phyloP scores from a whole-genome alignment of 1,139 yeast genomes.

The Yamadazyma conglobata region DNA sequence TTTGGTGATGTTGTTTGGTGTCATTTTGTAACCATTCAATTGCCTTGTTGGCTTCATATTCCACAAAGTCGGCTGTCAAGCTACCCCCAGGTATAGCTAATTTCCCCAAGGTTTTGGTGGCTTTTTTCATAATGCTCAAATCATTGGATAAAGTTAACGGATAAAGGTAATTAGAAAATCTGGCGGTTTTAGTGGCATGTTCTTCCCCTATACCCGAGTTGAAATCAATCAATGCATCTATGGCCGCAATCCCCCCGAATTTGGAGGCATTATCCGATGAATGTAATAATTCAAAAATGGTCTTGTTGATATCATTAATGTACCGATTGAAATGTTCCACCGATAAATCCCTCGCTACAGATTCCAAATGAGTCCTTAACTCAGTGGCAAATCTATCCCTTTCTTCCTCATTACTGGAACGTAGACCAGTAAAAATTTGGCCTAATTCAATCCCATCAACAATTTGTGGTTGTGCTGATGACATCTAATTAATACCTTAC shows the following conservation, averaged over 20 bases:
- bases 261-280: conserved; percentile 61
- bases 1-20: conserved; percentile 70
- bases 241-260: conserved; percentile 88
- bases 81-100: conserved; percentile 88
- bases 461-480: conserved; percentile 34
- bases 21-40: conserved; percentile 84
- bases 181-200: conserved; percentile 82
- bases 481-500: no score
- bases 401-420: conserved; percentile 49
- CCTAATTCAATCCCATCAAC: conserved; percentile 51
- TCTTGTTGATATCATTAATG: conserved; percentile 82
- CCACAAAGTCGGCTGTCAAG: conserved; percentile 87
- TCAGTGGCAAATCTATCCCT: conserved; percentile 62
- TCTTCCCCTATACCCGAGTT: conserved; percentile 67
- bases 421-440: conserved; percentile 52
- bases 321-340: conserved; percentile 77
- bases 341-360: conserved; percentile 70
- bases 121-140: conserved; percentile 77
- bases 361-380: conserved; percentile 60
- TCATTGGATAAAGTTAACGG: conserved; percentile 81
- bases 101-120: conserved; percentile 83
- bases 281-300: conserved; percentile 80
- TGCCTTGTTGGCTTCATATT: conserved; percentile 84
- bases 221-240: conserved; percentile 80
- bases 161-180: conserved; percentile 84